A percentile compares a stretch with the other conserved stretches of the same genome.
phyloP scores from a whole-genome alignment of 306 rosid genomes.

The Lupinus albus region DNA sequence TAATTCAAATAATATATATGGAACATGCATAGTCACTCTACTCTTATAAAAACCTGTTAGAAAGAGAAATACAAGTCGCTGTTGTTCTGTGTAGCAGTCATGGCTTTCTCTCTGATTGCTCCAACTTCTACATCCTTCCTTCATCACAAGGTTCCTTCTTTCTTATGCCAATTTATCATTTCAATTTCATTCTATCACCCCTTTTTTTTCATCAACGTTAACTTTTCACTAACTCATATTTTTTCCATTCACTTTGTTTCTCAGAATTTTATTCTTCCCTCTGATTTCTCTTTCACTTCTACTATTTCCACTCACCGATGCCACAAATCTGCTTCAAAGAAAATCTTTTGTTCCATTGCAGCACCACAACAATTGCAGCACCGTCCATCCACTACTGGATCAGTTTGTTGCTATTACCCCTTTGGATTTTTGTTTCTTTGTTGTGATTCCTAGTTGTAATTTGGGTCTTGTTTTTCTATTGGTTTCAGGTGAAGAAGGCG shows the following conservation, averaged over 20 bases:
- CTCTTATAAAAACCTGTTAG: too few relatives aligned
- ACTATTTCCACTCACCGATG: conserved; percentile 49
- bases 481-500: conserved; percentile 16
- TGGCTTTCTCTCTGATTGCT: conserved; percentile 69
- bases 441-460: too few relatives aligned
- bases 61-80: too few relatives aligned
- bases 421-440: conserved; percentile 9
- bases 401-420: background rate
- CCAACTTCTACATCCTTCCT: conserved; percentile 52
- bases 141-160: conserved; percentile 48
- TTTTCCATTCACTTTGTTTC: background rate
- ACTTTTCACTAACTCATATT: conserved; percentile 23
- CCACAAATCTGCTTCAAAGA: conserved; percentile 48
- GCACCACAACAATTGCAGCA: conserved; percentile 56
- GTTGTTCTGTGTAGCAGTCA: too few relatives aligned
- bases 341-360: conserved; percentile 61
- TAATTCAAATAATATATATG: too few relatives aligned
- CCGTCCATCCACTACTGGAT: too few relatives aligned
- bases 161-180: too few relatives aligned
- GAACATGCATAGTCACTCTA: too few relatives aligned
- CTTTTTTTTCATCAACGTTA: background rate
- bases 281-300: conserved; percentile 50
- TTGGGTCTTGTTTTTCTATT: too few relatives aligned
- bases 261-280: conserved; percentile 57
- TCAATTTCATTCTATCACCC: too few relatives aligned